phyloP scores from a whole-genome alignment of 2,329 filamentous ascomycete species.

The Pseudogymnoascus sp. region DNA sequence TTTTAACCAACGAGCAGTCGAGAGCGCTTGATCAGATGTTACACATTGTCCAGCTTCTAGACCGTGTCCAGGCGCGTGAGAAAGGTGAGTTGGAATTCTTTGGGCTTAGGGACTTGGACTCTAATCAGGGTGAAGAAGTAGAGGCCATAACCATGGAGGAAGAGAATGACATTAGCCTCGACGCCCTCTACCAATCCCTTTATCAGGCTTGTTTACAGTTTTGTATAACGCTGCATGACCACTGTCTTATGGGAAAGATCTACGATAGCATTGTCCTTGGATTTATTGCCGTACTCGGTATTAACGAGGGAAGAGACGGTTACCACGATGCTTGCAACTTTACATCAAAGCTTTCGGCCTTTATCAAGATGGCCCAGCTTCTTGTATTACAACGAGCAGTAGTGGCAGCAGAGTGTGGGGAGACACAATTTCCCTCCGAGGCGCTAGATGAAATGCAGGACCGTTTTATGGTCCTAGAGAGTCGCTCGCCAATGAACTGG shows the following conservation, averaged over 20 bases:
- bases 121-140: too few species aligned
- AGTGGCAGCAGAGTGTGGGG: conserved; percentile 6
- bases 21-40: not conserved
- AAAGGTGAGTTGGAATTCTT: too few species aligned
- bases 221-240: too few species aligned
- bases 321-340: not conserved
- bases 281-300: conserved; percentile 13
- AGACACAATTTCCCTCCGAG: conserved; percentile 8
- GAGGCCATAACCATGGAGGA: conserved; percentile 1
- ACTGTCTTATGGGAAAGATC: too few species aligned
- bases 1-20: not conserved
- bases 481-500: conserved; percentile 14
- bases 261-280: conserved; percentile 12
- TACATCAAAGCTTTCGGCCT: conserved; percentile 8
- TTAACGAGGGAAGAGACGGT: not conserved
- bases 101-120: too few species aligned
- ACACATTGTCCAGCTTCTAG: too few species aligned
- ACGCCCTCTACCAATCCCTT: too few species aligned
- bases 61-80: too few species aligned
- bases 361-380: conserved; percentile 11
- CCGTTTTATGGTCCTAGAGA: conserved; percentile 14
- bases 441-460: conserved; percentile 14
- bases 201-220: too few species aligned
- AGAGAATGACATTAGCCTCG: too few species aligned
- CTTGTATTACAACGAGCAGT: conserved; percentile 7